phyloP scores from a whole-genome alignment of 805 yeast species.

The Pichia exigua region DNA sequence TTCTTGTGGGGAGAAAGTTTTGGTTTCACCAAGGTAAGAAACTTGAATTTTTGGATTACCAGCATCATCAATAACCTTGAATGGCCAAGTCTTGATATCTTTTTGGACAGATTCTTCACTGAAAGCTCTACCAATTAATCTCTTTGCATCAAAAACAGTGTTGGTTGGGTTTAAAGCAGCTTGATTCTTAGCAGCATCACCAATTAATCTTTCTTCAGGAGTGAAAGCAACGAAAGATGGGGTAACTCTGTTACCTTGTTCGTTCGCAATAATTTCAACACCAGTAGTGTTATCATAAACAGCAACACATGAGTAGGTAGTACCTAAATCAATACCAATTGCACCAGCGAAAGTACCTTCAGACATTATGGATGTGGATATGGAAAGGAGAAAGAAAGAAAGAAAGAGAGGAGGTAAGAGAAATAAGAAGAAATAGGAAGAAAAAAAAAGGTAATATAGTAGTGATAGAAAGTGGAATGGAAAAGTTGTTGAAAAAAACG shows the following conservation, averaged over 20 bases:
- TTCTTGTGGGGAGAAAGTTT: conserved; percentile 68
- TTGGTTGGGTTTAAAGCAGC: conserved; percentile 72
- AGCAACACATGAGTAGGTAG: conserved; percentile 74
- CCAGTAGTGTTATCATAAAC: conserved; percentile 55
- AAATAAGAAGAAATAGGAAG: neutral
- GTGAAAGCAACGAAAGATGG: conserved; percentile 80
- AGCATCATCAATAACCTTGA: conserved; percentile 56
- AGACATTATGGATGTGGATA: conserved; percentile 45
- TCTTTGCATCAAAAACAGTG: conserved; percentile 78
- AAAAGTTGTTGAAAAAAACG: neutral
- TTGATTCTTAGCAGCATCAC: conserved; percentile 80
- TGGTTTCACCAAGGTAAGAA: conserved; percentile 60
- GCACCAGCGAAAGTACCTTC: conserved; percentile 99
- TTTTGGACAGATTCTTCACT: conserved; percentile 71
- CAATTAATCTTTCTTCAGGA: conserved; percentile 68
- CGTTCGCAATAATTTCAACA: conserved; percentile 75
- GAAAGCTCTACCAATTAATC: conserved; percentile 76
- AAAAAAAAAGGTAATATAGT: neutral
- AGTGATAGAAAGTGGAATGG: neutral
- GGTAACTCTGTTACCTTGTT: conserved; percentile 81
- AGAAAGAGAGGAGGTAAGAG: neutral
- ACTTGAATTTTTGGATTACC: conserved; percentile 66
- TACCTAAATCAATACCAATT: conserved; percentile 98
- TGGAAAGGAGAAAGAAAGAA: neutral
- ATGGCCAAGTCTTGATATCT: conserved; percentile 89